phyloP scores from a whole-genome alignment of 1,284 basidiomycete species.

The Volvariella surrecta region DNA sequence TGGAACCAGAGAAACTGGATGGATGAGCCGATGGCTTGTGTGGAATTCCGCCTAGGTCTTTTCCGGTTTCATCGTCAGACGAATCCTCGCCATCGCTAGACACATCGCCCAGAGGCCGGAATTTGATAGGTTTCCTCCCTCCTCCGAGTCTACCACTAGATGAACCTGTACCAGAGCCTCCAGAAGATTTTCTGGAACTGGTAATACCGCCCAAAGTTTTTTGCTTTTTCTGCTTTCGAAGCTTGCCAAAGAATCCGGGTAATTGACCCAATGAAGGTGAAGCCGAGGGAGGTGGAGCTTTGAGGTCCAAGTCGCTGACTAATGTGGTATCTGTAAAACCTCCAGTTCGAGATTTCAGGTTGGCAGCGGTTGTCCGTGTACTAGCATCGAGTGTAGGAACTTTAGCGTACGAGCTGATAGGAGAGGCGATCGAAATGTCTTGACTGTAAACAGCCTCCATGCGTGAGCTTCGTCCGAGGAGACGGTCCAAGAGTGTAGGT shows the following conservation, averaged over 20 bases:
- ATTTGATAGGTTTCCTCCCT: constrained; percentile 40
- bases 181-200: constrained; percentile 12
- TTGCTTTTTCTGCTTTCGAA: constrained; percentile 21
- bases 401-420: neutral
- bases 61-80: neutral
- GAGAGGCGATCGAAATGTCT: neutral
- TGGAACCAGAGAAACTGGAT: neutral
- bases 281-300: neutral
- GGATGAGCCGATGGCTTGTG: neutral
- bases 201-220: too few relatives aligned
- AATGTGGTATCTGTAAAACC: constrained; percentile 12
- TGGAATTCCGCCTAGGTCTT: too few relatives aligned
- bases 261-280: neutral
- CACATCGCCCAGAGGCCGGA: constrained; percentile 22
- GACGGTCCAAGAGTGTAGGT: constrained; percentile 39
- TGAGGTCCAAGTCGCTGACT: constrained; percentile 6
- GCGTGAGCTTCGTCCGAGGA: constrained; percentile 22
- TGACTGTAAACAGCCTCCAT: neutral
- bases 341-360: too few relatives aligned
- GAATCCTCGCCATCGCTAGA: constrained; percentile 10
- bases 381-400: too few relatives aligned
- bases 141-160: constrained; percentile 9
- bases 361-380: too few relatives aligned
- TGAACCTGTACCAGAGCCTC: neutral
- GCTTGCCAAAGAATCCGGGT: constrained; percentile 19